These are phyloP conservation scores for Delitschia confertaspora DNA, from an alignment of 495 filamentous ascomycete species.

Conservation along the genomic window DNA sequence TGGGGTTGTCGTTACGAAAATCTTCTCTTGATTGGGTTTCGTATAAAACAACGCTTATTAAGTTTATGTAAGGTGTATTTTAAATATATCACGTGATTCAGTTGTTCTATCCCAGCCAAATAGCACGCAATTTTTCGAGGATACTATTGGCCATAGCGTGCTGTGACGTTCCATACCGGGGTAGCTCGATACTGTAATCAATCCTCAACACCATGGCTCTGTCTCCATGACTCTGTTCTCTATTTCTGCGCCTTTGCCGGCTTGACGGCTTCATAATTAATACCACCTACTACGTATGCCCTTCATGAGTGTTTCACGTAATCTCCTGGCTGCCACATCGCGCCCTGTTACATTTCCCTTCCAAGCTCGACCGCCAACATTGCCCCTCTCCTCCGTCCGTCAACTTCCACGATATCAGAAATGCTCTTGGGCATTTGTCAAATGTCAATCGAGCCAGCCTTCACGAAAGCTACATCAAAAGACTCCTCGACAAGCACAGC, in stretches of 20 bases:
- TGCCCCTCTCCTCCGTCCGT: constrained; percentile 1
- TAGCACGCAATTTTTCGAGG: too few species aligned
- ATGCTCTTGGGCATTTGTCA: not conserved
- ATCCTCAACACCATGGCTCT: constrained; percentile 10
- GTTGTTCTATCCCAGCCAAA: too few species aligned
- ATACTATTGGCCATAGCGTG: too few species aligned
- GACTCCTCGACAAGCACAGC: constrained; percentile 15
- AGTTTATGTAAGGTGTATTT: too few species aligned
- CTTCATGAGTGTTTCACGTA: constrained; percentile 23
- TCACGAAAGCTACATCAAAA: constrained; percentile 25
- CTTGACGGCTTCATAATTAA: too few species aligned
- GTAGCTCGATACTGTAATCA: too few species aligned
- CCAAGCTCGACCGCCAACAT: not conserved
- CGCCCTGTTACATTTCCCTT: not conserved
- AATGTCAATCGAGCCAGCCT: constrained; percentile 18
- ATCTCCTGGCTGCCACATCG: constrained; percentile 9
- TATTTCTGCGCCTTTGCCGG: not conserved
- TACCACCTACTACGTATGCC: not conserved
- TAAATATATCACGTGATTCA: too few species aligned
- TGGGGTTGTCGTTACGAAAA: too few species aligned
- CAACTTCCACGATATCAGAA: not conserved
- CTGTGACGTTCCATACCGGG: too few species aligned
- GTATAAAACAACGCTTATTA: too few species aligned
- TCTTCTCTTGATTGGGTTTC: too few species aligned
- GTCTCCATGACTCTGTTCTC: not conserved